Percentiles rank a stretch among this genome's conserved stretches.
phyloP scores from a whole-genome alignment of 805 yeast genomes.

The Kazachstania psychrophila region DNA sequence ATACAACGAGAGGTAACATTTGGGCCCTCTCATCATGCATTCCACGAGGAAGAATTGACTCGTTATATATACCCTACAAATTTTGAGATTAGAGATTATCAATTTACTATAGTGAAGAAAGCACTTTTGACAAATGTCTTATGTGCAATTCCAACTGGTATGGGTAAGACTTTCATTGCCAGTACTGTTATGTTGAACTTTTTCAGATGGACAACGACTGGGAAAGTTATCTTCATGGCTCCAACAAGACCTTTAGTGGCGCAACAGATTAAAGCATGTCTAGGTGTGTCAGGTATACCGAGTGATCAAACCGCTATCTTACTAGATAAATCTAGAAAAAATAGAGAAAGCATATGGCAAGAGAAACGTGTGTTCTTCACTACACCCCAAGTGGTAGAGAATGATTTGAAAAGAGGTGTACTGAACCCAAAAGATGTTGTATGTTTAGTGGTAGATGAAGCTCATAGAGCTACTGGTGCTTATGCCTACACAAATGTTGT shows the following conservation, averaged over 20 bases:
- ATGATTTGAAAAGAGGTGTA: conserved; percentile 68
- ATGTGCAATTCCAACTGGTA: conserved; percentile 93
- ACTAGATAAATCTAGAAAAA: conserved; percentile 46
- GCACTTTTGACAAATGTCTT: conserved; percentile 66
- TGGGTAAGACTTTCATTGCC: conserved; percentile 95
- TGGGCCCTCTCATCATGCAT: conserved; percentile 43
- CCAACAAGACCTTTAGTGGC: conserved; percentile 95
- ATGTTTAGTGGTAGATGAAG: conserved; percentile 85
- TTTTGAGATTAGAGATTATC: conserved; percentile 78
- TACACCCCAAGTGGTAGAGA: conserved; percentile 93
- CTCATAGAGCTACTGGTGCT: conserved; percentile 86
- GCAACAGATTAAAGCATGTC: conserved; percentile 90
- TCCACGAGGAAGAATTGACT: conserved; percentile 33
- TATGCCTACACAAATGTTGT: conserved; percentile 86
- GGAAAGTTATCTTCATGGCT: conserved; percentile 88
- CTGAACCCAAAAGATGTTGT: conserved; percentile 68
- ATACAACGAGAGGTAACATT: conserved; percentile 28
- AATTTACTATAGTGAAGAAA: conserved; percentile 63
- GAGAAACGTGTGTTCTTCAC: conserved; percentile 75
- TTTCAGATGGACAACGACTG: conserved; percentile 69
- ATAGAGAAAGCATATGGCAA: conserved; percentile 72
- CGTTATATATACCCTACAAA: conserved; percentile 79
- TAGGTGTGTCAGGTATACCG: conserved; percentile 78
- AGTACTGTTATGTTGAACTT: conserved; percentile 87
- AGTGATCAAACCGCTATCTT: conserved; percentile 68